These are phyloP conservation scores for Stagonosporopsis cucurbitacearum DNA, from an alignment of 2,329 filamentous ascomycete species.

Conservation along the genomic window DNA sequence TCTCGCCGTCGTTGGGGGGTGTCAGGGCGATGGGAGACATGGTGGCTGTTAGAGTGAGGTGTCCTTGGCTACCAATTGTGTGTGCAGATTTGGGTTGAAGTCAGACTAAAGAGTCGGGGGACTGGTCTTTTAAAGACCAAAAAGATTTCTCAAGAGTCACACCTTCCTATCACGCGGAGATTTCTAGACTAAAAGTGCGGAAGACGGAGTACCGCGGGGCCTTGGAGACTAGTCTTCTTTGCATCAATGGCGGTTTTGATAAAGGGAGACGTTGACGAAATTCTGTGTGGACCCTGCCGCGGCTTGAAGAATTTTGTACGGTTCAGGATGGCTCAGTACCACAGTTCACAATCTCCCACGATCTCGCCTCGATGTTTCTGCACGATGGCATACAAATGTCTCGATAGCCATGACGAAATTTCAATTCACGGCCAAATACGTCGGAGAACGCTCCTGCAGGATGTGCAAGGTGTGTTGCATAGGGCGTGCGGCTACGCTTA, in stretches of 20 bases:
- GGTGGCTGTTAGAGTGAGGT: not conserved
- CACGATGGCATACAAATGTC: not conserved
- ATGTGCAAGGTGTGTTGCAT: constrained; percentile 12
- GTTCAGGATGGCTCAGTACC: constrained; percentile 1
- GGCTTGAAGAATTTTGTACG: constrained; percentile 11
- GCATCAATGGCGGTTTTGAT: constrained; percentile 22
- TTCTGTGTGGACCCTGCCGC: constrained; percentile 9
- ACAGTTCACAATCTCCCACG: not conserved
- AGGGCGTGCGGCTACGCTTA: constrained; percentile 27
- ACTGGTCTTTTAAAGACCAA: constrained; percentile 26
- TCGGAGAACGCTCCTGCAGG: constrained; percentile 9
- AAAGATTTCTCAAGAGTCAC: constrained; percentile 36
- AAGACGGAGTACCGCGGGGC: constrained; percentile 22
- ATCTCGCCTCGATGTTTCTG: not conserved
- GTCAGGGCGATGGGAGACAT: constrained; percentile 46
- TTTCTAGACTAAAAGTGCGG: constrained; percentile 9
- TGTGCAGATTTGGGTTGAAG: not conserved
- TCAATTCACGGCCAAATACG: constrained; percentile 2
- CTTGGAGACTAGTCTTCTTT: constrained; percentile 20
- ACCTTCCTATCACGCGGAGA: constrained; percentile 35
- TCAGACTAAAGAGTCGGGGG: constrained; percentile 7
- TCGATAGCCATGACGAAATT: constrained; percentile 9
- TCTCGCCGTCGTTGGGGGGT: constrained; percentile 36
- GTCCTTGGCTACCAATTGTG: constrained; percentile 4
- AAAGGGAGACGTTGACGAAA: constrained; percentile 19